Evolutionary conservation across 768 basidiomycete genomes (phyloP).

Genomic region (Cubamyces lactineus): DNA sequence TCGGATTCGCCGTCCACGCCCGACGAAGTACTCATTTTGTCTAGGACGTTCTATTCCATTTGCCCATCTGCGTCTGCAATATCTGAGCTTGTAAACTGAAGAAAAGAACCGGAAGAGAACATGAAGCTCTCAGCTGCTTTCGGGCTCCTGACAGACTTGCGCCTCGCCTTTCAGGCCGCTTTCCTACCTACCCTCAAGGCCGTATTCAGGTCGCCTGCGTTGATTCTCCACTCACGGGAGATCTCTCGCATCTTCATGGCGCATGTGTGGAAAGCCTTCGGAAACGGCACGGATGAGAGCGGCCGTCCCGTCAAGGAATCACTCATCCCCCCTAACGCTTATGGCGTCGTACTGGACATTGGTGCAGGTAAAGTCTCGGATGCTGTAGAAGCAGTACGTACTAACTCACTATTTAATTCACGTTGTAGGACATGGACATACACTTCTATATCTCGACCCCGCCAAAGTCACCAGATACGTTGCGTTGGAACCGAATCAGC

Average conservation of each 20-base stretch:
- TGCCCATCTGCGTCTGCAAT: too few relatives aligned
- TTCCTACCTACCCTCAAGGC: constrained; percentile 50
- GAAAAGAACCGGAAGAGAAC: too few relatives aligned
- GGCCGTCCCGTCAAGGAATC: constrained; percentile 44
- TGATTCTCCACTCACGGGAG: constrained; percentile 48
- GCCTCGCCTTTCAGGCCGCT: constrained; percentile 40
- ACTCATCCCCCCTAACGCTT: constrained; percentile 57
- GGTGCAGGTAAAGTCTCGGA: constrained; percentile 73
- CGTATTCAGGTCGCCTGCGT: constrained; percentile 43
- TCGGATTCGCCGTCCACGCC: too few relatives aligned
- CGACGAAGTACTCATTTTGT: too few relatives aligned
- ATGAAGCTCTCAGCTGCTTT: constrained; percentile 56
- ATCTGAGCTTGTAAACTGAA: too few relatives aligned
- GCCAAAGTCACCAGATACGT: constrained; percentile 62
- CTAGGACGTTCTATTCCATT: too few relatives aligned
- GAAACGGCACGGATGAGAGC: constrained; percentile 48
- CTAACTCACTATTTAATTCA: too few relatives aligned
- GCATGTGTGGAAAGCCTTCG: constrained; percentile 58
- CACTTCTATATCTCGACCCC: constrained; percentile 60
- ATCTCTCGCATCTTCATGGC: constrained; percentile 62
- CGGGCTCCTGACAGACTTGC: constrained; percentile 47
- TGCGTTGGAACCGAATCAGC: constrained; percentile 70
- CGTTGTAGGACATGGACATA: constrained; percentile 62
- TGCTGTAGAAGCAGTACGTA: too few relatives aligned
- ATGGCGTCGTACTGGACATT: constrained; percentile 66